These are phyloP conservation scores for Penicillium corylophilum DNA, from an alignment of 2,329 filamentous ascomycete species.

Conservation along the genomic window DNA sequence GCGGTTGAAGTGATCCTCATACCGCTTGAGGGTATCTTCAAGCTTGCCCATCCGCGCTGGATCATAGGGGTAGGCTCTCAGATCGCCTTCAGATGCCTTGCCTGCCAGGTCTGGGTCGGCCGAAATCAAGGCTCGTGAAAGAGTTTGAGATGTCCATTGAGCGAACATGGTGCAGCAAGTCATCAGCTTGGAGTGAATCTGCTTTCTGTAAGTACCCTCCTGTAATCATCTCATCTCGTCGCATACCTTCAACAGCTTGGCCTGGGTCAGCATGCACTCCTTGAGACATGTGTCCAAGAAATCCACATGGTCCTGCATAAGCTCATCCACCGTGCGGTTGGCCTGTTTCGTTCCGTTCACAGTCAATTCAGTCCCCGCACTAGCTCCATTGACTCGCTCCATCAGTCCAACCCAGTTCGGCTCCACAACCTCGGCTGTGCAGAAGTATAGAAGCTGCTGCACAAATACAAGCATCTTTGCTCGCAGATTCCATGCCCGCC, in stretches of 20 bases:
- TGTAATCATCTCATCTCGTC: neutral
- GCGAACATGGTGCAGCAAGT: constrained; percentile 94
- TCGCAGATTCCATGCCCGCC: constrained; percentile 84
- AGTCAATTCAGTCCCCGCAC: constrained; percentile 41
- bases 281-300: constrained; percentile 97
- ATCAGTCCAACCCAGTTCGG: constrained; percentile 96
- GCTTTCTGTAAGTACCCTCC: constrained; percentile 6
- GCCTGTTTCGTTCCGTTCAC: constrained; percentile 47
- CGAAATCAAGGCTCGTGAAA: constrained; percentile 80
- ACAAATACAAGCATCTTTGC: constrained; percentile 96
- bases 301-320: constrained; percentile 99
- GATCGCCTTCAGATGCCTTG: constrained; percentile 29
- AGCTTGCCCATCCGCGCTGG: constrained; percentile 68
- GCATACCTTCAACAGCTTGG: constrained; percentile 82
- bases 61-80: constrained; percentile 56
- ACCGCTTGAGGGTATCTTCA: constrained; percentile 83
- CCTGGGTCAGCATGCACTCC: constrained; percentile 98
- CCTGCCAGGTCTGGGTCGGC: constrained; percentile 72
- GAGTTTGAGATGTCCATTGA: constrained; percentile 74
- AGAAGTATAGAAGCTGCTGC: constrained; percentile 95
- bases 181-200: constrained; percentile 98
- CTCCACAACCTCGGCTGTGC: constrained; percentile 94
- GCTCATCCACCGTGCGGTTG: constrained; percentile 86
- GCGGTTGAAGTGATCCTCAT: constrained; percentile 87
- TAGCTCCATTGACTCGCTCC: constrained; percentile 69